Evolutionary conservation across 108 stramenopile genomes (phyloP), one percentile per base, ranked within the genome.

Genomic region (Discostella stelligeroides): DNA sequence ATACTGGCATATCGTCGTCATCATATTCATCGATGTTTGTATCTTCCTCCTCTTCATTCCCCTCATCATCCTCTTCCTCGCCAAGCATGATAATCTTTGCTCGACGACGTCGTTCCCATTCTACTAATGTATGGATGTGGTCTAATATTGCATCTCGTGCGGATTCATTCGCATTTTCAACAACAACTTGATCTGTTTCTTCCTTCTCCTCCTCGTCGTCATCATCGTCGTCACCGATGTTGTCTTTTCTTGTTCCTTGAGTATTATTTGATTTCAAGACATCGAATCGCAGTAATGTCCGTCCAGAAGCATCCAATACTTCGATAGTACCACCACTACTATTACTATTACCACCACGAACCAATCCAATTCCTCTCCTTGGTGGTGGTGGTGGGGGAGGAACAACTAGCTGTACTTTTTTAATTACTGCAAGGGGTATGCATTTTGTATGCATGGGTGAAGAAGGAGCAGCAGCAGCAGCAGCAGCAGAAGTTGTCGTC

Each of bases 41-140:
- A 0, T 38, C 37, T 4, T 23, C 18, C 50, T 23, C 10, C 2
- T 7, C 55, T 3, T 29, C 11, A 13, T 66, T 63, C 18, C 58
- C 57, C n/a, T 76, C 75, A 5, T 57, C 78, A 6, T 38, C 17
- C 11, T 70, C 73, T 18, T 72, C 62, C 38, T 76, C 67, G 11
- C 70, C 78, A 25, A 60, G 43, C n/a, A 60, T 56, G 10, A 61
- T 24, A 15, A 79, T 46, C 27, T 46, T 39, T n/a, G 66, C 75
- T 43, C 85, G 82, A 18, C 86, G 55, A 17, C 86, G 85, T 62
- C 79, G 64, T 70, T 91, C 86, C 90, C 90, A 91, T 55, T 88
- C 83, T 28, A 88, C 66, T 57, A 91, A 53, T n/a, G 82, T 79
- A 46, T 82, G 66, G 30, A 91, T 66, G 49, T 91, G 80, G 45